Base-by-base conservation (phyloP, 2,329 filamentous ascomycete species). In the Albophoma yamanashiensis region DNA sequence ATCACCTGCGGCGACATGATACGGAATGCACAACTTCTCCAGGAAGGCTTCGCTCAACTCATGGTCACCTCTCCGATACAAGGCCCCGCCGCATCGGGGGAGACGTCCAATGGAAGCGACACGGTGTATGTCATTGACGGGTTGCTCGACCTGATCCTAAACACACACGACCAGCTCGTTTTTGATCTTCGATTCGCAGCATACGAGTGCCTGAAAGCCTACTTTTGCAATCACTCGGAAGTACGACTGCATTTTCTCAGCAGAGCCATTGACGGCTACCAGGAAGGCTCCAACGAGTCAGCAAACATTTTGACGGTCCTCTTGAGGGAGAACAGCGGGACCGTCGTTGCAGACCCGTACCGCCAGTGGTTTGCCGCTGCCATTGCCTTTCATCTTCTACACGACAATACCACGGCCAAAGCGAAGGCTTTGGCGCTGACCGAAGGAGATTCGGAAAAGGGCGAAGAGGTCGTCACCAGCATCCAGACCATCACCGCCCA, bases 391-490 rank as follows among this genome's bases (percentile, higher is more conserved):
- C 92, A 97, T 67, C 79, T 99, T 14, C 75, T 97, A 22, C 89
- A 87, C 63, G 90, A 96, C 62, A 89, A 94, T 65, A 76, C 84
- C 4, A 84, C 89, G 64, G 90, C 90, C 1, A 97, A 97, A 71
- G 80, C 81, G 7, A 80, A 89, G 57, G 86, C 92, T 22, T 91
- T 95, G 82, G 82, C 82, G 27, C 86, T 99, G 25, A 91, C 87
- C 0, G 93, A 97, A 73, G 94, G 94, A 14, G 91, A 97, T 71
- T 89, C 90, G 27, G 87, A 88, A 40, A 90, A 82, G 65, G 94
- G 93, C 4, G 94, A 99, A 75, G 94, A 99, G 73, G 91, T 97
- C 15, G 88, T 99, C 15, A 97, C 93, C 0, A 91, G 91, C 68
- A 91, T 99, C 57, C 94, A 99, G 72, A 89, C 87, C 1, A 83